A percentile compares a stretch with the other conserved stretches of the same genome.
These are phyloP conservation scores for Cystobasidium onofrii DNA, from an alignment of 768 basidiomycete species.

Conservation along the genomic window DNA sequence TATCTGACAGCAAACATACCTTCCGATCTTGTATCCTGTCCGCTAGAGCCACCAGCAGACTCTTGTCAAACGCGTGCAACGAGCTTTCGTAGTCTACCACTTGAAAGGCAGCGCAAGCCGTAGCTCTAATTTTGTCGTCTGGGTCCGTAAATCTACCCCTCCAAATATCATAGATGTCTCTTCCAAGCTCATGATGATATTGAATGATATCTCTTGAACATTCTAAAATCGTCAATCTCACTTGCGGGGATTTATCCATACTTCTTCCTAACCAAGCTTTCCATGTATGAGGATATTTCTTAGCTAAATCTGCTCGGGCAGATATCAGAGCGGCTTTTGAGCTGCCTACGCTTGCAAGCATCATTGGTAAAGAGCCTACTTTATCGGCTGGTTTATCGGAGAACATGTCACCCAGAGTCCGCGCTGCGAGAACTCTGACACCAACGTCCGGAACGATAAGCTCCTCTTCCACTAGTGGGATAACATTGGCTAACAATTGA, in stretches of 20 bases:
- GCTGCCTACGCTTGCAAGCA: constrained; percentile 25
- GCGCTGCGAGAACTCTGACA: constrained; percentile 71
- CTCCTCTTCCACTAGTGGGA: constrained; percentile 87
- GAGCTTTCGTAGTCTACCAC: constrained; percentile 84
- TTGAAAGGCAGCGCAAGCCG: constrained; percentile 70
- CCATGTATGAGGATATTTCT: constrained; percentile 78
- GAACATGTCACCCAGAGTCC: constrained; percentile 83
- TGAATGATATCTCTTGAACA: constrained; percentile 56
- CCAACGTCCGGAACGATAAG: constrained; percentile 61
- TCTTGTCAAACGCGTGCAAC: constrained; percentile 65
- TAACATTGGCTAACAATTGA: constrained; percentile 71
- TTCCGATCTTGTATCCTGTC: constrained; percentile 77
- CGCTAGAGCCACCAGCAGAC: constrained; percentile 58
- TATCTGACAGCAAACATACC: constrained; percentile 50
- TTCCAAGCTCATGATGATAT: constrained; percentile 60
- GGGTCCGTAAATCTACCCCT: constrained; percentile 66
- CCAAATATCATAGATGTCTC: constrained; percentile 68
- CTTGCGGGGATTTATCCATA: constrained; percentile 62
- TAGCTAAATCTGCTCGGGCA: constrained; percentile 55
- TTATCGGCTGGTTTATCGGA: constrained; percentile 51
- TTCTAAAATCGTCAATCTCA: constrained; percentile 74
- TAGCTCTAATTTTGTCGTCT: constrained; percentile 81
- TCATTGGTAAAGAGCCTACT: constrained; percentile 35
- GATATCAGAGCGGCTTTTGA: not conserved
- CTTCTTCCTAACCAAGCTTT: constrained; percentile 67